Evolutionary conservation across 345 rosid genomes (phyloP).

Genomic region (Corchorus capsularis): DNA sequence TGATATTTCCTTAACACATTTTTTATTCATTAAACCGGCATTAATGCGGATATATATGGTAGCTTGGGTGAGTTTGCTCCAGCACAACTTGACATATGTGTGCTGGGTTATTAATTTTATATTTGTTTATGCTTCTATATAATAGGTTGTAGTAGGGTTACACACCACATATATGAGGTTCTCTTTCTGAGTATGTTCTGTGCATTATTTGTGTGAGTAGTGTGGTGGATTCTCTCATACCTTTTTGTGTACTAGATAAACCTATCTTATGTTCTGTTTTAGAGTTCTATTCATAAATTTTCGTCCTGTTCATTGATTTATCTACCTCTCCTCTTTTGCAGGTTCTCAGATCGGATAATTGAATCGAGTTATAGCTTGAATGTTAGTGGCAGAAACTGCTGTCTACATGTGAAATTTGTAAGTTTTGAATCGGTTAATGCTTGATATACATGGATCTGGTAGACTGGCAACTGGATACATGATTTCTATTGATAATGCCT

Average conservation of each 20-base stretch:
- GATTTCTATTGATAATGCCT: conserved; percentile 8
- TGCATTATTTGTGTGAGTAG: not conserved
- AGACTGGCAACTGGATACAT: not conserved
- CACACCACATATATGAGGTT: not conserved
- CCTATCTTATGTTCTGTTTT: not conserved
- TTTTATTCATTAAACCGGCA: not conserved
- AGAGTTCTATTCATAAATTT: not conserved
- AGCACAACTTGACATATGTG: not conserved
- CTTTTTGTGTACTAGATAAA: not conserved
- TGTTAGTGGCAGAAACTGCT: conserved; percentile 19
- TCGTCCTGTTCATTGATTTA: not conserved
- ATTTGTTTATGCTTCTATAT: not conserved
- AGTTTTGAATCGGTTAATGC: not conserved
- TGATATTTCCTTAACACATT: not conserved
- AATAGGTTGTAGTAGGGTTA: not conserved
- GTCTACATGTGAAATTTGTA: not conserved
- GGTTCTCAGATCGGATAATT: conserved; percentile 13
- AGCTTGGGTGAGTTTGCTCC: not conserved
- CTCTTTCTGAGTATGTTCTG: not conserved
- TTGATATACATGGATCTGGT: not conserved
- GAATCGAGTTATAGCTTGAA: conserved; percentile 3
- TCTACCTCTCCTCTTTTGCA: not conserved
- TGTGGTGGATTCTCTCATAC: not conserved
- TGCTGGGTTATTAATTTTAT: not conserved
- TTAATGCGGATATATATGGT: not conserved